Conservation (phyloP, 441 rosid genomes). For the Syzygium syzygioides region DNA sequence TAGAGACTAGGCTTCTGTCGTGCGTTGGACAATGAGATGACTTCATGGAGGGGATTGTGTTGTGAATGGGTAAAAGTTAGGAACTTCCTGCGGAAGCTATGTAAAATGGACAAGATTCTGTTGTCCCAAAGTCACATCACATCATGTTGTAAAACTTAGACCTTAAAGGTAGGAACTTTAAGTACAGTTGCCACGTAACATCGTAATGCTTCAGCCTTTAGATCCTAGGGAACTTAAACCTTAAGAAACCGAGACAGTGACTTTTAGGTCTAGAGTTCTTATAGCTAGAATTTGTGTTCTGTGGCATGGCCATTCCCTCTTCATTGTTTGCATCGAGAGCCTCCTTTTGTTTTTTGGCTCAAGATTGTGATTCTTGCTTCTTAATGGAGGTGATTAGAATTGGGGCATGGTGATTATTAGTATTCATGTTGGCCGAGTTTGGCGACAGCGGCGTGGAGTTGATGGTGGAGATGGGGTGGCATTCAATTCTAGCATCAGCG, state of each 20-base stretch:
- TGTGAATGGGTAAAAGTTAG: neutral
- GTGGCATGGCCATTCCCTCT: neutral
- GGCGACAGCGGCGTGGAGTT: neutral
- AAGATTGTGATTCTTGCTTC: neutral
- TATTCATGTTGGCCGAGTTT: neutral
- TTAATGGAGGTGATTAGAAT: neutral
- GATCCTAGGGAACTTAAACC: neutral
- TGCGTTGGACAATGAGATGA: neutral
- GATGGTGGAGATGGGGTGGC: neutral
- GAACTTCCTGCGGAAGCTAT: no score
- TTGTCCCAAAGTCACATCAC: accelerated
- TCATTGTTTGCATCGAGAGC: neutral
- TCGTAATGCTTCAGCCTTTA: neutral
- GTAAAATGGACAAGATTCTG: neutral
- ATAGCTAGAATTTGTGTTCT: neutral
- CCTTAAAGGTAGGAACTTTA: neutral
- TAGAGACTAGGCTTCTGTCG: neutral
- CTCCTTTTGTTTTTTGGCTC: neutral
- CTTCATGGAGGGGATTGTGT: neutral
- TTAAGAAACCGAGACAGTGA: neutral
- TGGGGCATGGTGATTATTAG: neutral
- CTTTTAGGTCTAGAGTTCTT: neutral
- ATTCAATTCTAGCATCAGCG: neutral
- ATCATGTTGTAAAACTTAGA: neutral
- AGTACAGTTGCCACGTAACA: neutral